phyloP scores from a whole-genome alignment of 108 stramenopile genomes.

The Skeletonema marinoi region DNA sequence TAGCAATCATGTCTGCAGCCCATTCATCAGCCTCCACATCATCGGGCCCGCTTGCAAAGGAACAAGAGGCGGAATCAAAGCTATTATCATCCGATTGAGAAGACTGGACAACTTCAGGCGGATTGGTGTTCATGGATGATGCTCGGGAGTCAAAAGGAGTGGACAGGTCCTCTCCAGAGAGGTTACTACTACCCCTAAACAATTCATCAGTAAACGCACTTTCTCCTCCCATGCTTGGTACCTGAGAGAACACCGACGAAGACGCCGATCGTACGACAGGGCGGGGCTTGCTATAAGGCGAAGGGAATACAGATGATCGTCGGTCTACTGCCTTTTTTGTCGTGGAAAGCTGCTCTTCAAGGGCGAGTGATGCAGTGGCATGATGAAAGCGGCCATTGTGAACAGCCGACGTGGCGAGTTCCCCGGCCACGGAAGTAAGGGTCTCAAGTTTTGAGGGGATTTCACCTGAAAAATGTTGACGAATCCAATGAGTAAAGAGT shows the following conservation, averaged over 20 bases:
- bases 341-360: conserved; percentile 76
- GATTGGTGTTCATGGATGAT: conserved; percentile 21
- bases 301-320: conserved; percentile 1
- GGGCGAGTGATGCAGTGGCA: conserved; percentile 72
- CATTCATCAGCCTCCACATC: conserved; percentile 80
- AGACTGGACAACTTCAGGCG: conserved; percentile 53
- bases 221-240: conserved; percentile 24
- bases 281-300: conserved; percentile 19
- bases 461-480: conserved; percentile 45
- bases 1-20: conserved; percentile 71
- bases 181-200: conserved; percentile 1
- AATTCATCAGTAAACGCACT: conserved; percentile 46
- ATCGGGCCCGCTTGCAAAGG: conserved; percentile 46
- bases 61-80: conserved; percentile 45
- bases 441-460: conserved; percentile 76
- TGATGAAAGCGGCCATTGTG: conserved; percentile 83
- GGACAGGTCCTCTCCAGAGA: neutral
- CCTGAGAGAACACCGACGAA: conserved; percentile 35
- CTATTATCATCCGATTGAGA: conserved; percentile 72
- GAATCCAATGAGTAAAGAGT: neutral
- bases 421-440: conserved; percentile 77
- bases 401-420: conserved; percentile 73
- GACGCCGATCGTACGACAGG: conserved; percentile 43
- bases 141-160: neutral
- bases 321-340: neutral